Conservation (phyloP, 2,329 filamentous ascomycete species). For the Microsporum audouinii region DNA sequence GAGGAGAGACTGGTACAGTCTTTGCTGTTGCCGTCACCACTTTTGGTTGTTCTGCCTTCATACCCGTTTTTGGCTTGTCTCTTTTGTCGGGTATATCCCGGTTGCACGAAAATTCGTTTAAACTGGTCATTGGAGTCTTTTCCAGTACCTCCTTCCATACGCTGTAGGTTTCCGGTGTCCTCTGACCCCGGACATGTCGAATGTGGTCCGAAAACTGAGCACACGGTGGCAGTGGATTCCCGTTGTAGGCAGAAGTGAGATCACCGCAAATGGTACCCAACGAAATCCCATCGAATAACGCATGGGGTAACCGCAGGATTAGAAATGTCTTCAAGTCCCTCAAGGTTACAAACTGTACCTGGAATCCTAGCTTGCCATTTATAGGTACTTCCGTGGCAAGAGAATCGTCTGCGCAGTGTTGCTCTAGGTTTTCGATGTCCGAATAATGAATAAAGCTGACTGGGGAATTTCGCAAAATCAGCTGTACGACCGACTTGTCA, state of each 20-base stretch:
- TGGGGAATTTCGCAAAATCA: neutral
- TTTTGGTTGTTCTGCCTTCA: neutral
- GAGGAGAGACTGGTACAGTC: conserved; percentile 14
- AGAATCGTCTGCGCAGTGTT: neutral
- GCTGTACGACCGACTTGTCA: neutral
- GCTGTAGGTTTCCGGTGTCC: neutral
- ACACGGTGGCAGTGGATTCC: conserved; percentile 17
- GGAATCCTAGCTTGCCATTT: neutral
- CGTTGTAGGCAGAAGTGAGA: conserved; percentile 39
- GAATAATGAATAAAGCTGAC: neutral
- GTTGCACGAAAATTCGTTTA: neutral
- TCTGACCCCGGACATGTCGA: neutral
- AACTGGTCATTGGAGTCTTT: neutral
- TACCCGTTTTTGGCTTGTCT: neutral
- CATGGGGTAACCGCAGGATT: conserved; percentile 49
- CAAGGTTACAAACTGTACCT: neutral
- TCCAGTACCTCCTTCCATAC: neutral
- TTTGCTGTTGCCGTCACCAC: too few species aligned
- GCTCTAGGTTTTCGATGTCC: conserved; percentile 28
- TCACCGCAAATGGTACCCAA: conserved; percentile 45
- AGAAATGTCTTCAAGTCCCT: neutral
- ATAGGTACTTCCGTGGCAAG: neutral
- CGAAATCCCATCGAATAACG: conserved; percentile 53
- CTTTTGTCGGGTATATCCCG: too few species aligned
- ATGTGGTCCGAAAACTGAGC: conserved; percentile 22